Evolutionary conservation across 805 yeast genomes (phyloP), one percentile per base, ranked within the genome.

Genomic region (Torulaspora franciscae): DNA sequence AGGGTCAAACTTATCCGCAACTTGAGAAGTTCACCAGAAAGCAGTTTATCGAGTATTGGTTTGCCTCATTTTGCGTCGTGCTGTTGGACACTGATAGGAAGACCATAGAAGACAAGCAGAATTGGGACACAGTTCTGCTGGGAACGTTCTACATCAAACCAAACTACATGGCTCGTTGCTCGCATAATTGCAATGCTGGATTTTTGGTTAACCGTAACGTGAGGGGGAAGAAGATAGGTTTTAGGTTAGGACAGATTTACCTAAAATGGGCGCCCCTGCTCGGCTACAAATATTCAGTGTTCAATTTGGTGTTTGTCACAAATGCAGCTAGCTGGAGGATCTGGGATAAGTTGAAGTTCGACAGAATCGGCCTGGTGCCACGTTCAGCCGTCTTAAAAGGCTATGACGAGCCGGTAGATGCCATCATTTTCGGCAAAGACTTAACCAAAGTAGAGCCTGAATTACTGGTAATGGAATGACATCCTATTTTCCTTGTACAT

Each of bases 161-260:
- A 13, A 90, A 90, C 64, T 90, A 89, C 60, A 66, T 72, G 2
- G 96, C 95, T 7, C 75, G 95, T 46, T 82, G 91, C 50, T 79
- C 93, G 0, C 96, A 90, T 57, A 82, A 79, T 24, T 87, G 96
- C 57, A 90, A 90, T 61, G 96, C 81, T 0, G 96, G 95, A 0
- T 90, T 90, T 58, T 61, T 88, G 8, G 95, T 90, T 6, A 76
- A 76, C 47, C 70, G 72, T 7, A 51, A 51, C 0, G 67, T 68
- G 22, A 73, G 97, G 49, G 93, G 95, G 0, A 62, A 72, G 37
- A 82, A 84, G 7, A 64, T 86, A 11, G 96, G 96, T 1, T 72
- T 67, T 28, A 74, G 74, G n/a, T 58, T 90, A 58, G 97, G 95
- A 4, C 67, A 68, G 45, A 67, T 74, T 34, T 90, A 85, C 59